Evolutionary conservation across 768 basidiomycete species (phyloP).

Genomic region (Hericium alpestre): DNA sequence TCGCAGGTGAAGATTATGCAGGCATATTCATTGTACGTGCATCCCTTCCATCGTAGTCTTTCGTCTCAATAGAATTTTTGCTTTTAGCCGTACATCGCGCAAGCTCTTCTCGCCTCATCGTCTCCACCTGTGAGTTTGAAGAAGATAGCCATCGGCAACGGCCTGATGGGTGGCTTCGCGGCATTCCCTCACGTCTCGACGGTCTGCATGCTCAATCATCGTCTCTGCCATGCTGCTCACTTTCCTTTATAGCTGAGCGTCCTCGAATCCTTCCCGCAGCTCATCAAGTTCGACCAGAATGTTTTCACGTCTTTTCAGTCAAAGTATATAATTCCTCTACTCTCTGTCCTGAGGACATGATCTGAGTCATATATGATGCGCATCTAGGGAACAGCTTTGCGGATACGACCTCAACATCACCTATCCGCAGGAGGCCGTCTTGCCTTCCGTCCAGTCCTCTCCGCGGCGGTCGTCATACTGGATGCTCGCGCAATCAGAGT

Average conservation of each 20-base stretch:
- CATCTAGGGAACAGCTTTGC: constrained; percentile 44
- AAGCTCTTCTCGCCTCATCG: constrained; percentile 52
- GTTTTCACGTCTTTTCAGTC: constrained; percentile 59
- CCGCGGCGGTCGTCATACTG: constrained; percentile 5
- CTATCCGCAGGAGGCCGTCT: constrained; percentile 50
- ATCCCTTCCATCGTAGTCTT: too few species aligned
- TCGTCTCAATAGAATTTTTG: neutral
- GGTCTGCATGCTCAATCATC: constrained; percentile 23
- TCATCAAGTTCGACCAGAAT: constrained; percentile 60
- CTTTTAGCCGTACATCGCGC: constrained; percentile 61
- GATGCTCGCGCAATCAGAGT: constrained; percentile 17
- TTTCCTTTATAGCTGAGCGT: constrained; percentile 34
- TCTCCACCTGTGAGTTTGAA: constrained; percentile 59
- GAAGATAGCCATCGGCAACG: constrained; percentile 65
- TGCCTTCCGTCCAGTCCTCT: constrained; percentile 27
- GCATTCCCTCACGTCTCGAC: constrained; percentile 46
- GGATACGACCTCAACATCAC: constrained; percentile 57
- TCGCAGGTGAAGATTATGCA: constrained; percentile 70
- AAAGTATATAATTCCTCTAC: constrained; percentile 35
- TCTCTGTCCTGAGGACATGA: too few species aligned
- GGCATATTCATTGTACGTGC: constrained; percentile 55
- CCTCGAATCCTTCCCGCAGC: constrained; percentile 64
- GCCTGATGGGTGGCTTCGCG: constrained; percentile 39
- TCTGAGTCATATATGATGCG: neutral
- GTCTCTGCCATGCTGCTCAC: neutral